These are phyloP conservation scores for Alopecurus myosuroides DNA, from an alignment of 176 grass and related monocot species.

Conservation along the genomic window DNA sequence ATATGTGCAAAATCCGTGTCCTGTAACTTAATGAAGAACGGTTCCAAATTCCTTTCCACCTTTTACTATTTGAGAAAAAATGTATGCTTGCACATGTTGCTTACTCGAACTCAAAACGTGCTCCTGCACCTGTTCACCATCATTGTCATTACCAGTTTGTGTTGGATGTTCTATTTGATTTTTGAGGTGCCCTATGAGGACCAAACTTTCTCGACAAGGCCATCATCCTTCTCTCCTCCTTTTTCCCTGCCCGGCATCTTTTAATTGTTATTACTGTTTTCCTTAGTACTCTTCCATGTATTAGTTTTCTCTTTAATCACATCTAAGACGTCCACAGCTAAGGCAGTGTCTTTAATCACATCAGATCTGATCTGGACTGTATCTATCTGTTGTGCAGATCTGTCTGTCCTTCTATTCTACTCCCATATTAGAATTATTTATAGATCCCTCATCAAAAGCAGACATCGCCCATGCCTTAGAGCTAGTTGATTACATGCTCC, in stretches of 20 bases:
- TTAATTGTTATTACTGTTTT: conserved; percentile 8
- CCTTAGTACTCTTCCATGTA: conserved; percentile 17
- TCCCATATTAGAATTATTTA: not conserved
- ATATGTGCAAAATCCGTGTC: too few relatives aligned
- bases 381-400: conserved; percentile 39
- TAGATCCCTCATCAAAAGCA: conserved; percentile 13
- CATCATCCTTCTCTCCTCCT: not conserved
- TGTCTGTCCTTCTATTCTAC: conserved; percentile 4
- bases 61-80: too few relatives aligned
- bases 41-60: too few relatives aligned
- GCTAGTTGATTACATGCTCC: too few relatives aligned
- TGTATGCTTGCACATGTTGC: too few relatives aligned
- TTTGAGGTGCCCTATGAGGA: too few relatives aligned
- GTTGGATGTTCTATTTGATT: too few relatives aligned
- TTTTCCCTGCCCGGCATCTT: not conserved
- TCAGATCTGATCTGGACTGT: conserved; percentile 37
- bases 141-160: too few relatives aligned
- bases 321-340: not conserved
- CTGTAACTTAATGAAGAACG: too few relatives aligned
- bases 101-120: too few relatives aligned
- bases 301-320: conserved; percentile 39
- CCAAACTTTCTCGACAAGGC: conserved; percentile 52
- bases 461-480: not conserved
- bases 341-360: conserved; percentile 19
- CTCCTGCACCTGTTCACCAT: too few relatives aligned